Percentiles rank a stretch among this genome's conserved stretches.
These are phyloP conservation scores for Vitis rupestris DNA, from an alignment of 164 flowering plant genomes.

Conservation along the genomic window DNA sequence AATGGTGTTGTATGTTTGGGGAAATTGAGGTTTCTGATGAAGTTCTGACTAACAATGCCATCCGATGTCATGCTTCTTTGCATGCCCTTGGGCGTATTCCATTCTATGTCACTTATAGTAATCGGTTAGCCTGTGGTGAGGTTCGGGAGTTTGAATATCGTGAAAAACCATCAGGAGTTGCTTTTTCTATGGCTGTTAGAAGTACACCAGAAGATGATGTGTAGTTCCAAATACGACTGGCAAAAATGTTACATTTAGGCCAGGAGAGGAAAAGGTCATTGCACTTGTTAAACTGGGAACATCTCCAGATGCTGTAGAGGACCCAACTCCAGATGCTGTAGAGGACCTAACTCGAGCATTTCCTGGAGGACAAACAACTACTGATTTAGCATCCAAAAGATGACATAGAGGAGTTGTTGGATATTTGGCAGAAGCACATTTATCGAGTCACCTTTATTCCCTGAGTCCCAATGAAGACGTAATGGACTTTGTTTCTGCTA, in stretches of 20 bases:
- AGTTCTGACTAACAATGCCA: slow-evolving; percentile 35
- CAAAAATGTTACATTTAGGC: slow-evolving; percentile 39
- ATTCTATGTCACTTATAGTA: slow-evolving; percentile 63
- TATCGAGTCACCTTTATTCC: slow-evolving; percentile 43
- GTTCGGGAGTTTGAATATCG: slow-evolving; percentile 72
- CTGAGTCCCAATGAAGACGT: slow-evolving; percentile 29
- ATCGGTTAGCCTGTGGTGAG: slow-evolving; percentile 81
- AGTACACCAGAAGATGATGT: slow-evolving; percentile 42
- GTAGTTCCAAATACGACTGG: slow-evolving; percentile 48
- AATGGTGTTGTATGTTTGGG: slow-evolving; percentile 90
- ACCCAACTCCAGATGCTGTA: no score
- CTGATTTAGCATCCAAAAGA: slow-evolving; percentile 68
- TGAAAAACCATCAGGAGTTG: slow-evolving; percentile 26
- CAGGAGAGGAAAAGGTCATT: slow-evolving; percentile 43
- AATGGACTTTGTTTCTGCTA: slow-evolving; percentile 28
- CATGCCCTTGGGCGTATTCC: slow-evolving; percentile 68
- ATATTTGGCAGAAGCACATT: slow-evolving; percentile 68
- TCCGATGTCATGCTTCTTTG: slow-evolving; percentile 62
- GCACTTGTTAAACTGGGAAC: slow-evolving; percentile 55
- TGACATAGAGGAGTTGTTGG: slow-evolving; percentile 83
- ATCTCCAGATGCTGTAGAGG: slow-evolving; percentile 56
- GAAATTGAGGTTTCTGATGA: slow-evolving; percentile 75
- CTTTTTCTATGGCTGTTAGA: slow-evolving; percentile 15
- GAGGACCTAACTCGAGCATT: slow-evolving; percentile 61
- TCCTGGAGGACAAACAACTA: slow-evolving; percentile 72